These are phyloP conservation scores for Kwoniella europaea DNA, from an alignment of 768 basidiomycete genomes.

Conservation along the genomic window DNA sequence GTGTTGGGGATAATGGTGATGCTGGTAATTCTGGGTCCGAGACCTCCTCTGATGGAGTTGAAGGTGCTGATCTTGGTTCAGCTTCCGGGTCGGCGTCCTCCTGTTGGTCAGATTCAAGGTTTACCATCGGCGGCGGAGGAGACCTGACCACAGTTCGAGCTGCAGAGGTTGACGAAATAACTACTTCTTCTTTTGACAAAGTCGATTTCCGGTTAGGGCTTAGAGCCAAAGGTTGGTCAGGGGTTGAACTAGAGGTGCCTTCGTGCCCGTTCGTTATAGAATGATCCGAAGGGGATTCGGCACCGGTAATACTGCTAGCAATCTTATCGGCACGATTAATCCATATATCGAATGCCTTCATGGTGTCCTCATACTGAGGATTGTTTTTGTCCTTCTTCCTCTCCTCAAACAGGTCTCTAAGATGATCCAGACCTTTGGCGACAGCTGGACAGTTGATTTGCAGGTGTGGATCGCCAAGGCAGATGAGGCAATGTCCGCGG, in stretches of 20 bases:
- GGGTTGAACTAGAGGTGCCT: not conserved
- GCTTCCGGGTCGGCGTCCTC: no score
- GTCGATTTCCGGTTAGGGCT: not conserved
- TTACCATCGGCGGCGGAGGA: no score
- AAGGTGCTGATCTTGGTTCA: not conserved
- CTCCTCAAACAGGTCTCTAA: constrained; percentile 23
- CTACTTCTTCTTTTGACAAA: no score
- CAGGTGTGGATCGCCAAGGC: constrained; percentile 28
- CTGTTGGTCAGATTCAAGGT: no score
- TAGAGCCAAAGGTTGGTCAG: not conserved
- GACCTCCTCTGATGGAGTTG: not conserved
- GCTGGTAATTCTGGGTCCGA: not conserved
- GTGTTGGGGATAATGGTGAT: no score
- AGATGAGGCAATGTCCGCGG: constrained; percentile 32
- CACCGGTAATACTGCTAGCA: constrained; percentile 21
- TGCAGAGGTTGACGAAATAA: no score
- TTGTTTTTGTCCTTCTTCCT: constrained; percentile 12
- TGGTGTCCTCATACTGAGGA: not conserved
- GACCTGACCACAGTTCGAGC: no score
- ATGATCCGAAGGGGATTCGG: not conserved
- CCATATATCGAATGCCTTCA: constrained; percentile 37
- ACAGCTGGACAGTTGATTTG: constrained; percentile 45
- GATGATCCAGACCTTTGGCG: constrained; percentile 22
- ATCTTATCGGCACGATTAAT: constrained; percentile 26
- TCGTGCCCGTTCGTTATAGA: not conserved